Evolutionary conservation across 176 grass and related monocot species (phyloP).

Genomic region (Bolboschoenus planiculmis): DNA sequence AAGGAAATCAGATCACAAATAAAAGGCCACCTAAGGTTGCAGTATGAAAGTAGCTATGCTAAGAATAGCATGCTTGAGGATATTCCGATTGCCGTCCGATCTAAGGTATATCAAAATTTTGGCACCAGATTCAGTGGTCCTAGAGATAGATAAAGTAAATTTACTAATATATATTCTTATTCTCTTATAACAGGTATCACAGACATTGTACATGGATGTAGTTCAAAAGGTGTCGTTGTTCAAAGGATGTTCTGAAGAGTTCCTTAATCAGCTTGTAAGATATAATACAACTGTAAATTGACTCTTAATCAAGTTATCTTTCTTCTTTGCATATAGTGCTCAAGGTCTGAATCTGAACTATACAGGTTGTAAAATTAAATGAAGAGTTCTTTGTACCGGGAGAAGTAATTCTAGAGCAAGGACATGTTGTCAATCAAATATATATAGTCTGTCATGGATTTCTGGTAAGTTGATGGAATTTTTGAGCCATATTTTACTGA

Average conservation of each 20-base stretch:
- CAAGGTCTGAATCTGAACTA: not conserved
- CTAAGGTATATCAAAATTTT: slow-evolving; percentile 41
- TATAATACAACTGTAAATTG: not conserved
- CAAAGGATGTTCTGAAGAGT: slow-evolving; percentile 76
- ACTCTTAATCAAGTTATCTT: not conserved
- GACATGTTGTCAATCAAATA: slow-evolving; percentile 34
- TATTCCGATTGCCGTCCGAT: slow-evolving; percentile 56
- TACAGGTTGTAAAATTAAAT: slow-evolving; percentile 68
- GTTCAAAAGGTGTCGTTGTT: slow-evolving; percentile 60
- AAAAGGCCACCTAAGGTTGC: slow-evolving; percentile 46
- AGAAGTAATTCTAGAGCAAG: slow-evolving; percentile 49
- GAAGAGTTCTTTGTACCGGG: slow-evolving; percentile 47
- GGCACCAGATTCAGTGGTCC: not conserved
- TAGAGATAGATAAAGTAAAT: not conserved
- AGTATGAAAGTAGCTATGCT: slow-evolving; percentile 64
- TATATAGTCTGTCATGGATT: slow-evolving; percentile 56
- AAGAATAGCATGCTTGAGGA: slow-evolving; percentile 58
- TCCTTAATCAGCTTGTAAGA: slow-evolving; percentile 89
- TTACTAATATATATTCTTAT: not conserved
- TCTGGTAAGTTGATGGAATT: slow-evolving; percentile 44
- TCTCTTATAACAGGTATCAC: slow-evolving; percentile 17
- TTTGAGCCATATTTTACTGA: not conserved
- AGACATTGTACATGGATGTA: slow-evolving; percentile 50
- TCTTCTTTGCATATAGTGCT: not conserved
- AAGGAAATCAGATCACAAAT: slow-evolving; percentile 65